These are phyloP conservation scores for Wickerhamiella allomyrinae DNA, from an alignment of 805 yeast species.

Conservation along the genomic window DNA sequence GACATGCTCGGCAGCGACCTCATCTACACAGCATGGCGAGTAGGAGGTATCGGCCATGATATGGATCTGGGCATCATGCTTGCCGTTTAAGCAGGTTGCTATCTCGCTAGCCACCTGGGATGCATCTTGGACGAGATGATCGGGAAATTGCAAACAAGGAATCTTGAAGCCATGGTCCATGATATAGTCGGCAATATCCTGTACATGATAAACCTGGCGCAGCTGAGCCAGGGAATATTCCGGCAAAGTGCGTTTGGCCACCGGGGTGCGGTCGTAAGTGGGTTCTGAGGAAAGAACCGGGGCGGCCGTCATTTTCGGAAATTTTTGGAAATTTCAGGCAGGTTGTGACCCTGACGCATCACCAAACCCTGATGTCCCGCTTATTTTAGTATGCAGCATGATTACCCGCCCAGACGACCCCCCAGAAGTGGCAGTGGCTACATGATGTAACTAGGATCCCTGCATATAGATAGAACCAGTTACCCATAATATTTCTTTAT, in stretches of 20 bases:
- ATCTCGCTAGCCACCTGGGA: constrained; percentile 42
- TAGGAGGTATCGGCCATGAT: constrained; percentile 91
- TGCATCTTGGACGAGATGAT: constrained; percentile 61
- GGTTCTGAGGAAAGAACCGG: constrained; percentile 67
- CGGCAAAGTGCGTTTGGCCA: constrained; percentile 15
- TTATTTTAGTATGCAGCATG: no score
- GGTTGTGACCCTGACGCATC: not conserved
- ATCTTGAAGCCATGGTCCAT: constrained; percentile 28
- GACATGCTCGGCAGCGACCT: constrained; percentile 92
- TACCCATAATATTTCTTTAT: no score
- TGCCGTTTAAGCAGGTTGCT: constrained; percentile 17
- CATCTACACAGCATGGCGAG: constrained; percentile 91
- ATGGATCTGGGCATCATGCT: constrained; percentile 35
- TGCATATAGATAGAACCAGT: no score
- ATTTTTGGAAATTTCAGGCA: not conserved
- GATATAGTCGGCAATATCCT: constrained; percentile 32
- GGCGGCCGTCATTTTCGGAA: constrained; percentile 28
- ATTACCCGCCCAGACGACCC: no score
- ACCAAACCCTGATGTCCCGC: no score
- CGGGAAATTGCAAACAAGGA: constrained; percentile 87
- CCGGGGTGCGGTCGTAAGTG: constrained; percentile 33
- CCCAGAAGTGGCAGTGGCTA: no score
- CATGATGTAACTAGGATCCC: no score
- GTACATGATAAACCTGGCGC: constrained; percentile 40
- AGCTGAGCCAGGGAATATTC: constrained; percentile 23